Evolutionary conservation across 2,329 filamentous ascomycete genomes (phyloP).

Genomic region (Colletotrichum sp.): DNA sequence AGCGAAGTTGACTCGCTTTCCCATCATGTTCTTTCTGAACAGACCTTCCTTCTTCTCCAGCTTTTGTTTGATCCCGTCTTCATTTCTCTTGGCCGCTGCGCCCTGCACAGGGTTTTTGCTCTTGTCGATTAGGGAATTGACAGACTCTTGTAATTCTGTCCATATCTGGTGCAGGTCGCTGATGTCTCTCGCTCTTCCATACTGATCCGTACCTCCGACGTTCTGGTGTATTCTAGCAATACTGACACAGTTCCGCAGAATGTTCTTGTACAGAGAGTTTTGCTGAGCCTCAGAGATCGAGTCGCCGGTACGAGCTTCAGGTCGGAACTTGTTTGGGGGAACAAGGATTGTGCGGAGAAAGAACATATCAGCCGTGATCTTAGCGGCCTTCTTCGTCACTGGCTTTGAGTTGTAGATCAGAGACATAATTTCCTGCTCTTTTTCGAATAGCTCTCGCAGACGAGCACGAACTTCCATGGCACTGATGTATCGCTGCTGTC

Average conservation of each 20-base stretch:
- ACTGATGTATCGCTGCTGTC: constrained; percentile 76
- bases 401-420: constrained; percentile 86
- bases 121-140: constrained; percentile 92
- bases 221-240: constrained; percentile 74
- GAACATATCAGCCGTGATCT: constrained; percentile 86
- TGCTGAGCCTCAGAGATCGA: constrained; percentile 87
- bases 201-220: constrained; percentile 48
- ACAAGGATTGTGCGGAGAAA: constrained; percentile 88
- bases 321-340: constrained; percentile 89
- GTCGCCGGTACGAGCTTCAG: constrained; percentile 82
- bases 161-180: constrained; percentile 82
- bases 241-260: constrained; percentile 75
- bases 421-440: constrained; percentile 82
- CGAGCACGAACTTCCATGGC: constrained; percentile 83
- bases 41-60: constrained; percentile 98
- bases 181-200: constrained; percentile 59
- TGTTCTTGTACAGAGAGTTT: constrained; percentile 86
- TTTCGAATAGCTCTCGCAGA: constrained; percentile 80
- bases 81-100: constrained; percentile 76
- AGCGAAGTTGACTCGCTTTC: constrained; percentile 98
- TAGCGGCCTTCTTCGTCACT: constrained; percentile 57
- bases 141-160: constrained; percentile 82
- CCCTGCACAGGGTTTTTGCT: constrained; percentile 85
- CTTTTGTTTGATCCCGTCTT: constrained; percentile 96
- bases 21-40: constrained; percentile 99